Percentiles rank a stretch among this genome's conserved stretches.
These are phyloP conservation scores for Microsporum ferrugineum DNA, from an alignment of 2,329 filamentous ascomycete genomes.

Conservation along the genomic window DNA sequence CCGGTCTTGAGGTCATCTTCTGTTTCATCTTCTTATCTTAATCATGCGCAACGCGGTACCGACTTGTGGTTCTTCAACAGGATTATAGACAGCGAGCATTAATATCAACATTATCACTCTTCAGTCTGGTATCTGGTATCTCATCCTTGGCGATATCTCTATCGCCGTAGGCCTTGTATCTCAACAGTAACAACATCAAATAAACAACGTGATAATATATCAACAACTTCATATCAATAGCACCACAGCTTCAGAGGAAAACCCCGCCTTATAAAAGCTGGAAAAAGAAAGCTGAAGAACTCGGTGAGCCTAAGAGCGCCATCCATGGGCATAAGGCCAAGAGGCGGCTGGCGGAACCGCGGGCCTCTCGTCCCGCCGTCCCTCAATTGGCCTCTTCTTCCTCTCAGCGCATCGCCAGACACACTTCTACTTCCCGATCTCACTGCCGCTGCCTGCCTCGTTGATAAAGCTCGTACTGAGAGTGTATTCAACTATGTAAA, in stretches of 20 bases:
- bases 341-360: conserved; percentile 2
- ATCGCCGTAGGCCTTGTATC: too few relatives aligned
- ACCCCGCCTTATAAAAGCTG: not conserved
- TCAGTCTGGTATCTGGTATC: not conserved
- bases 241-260: not conserved
- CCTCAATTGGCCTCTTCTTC: not conserved
- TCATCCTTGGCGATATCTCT: not conserved
- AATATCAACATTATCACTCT: not conserved
- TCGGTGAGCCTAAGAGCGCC: not conserved
- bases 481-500: too few relatives aligned
- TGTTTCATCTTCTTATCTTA: not conserved
- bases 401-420: not conserved
- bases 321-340: not conserved
- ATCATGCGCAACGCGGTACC: not conserved
- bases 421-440: not conserved
- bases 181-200: not conserved
- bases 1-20: not conserved
- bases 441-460: not conserved
- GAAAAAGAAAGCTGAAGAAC: not conserved
- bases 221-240: not conserved
- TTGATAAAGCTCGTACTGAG: not conserved
- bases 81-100: conserved; percentile 3
- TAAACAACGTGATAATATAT: not conserved
- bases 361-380: not conserved
- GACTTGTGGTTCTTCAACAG: not conserved